These are phyloP conservation scores for Passiflora organensis DNA, from an alignment of 345 rosid genomes.

Conservation along the genomic window DNA sequence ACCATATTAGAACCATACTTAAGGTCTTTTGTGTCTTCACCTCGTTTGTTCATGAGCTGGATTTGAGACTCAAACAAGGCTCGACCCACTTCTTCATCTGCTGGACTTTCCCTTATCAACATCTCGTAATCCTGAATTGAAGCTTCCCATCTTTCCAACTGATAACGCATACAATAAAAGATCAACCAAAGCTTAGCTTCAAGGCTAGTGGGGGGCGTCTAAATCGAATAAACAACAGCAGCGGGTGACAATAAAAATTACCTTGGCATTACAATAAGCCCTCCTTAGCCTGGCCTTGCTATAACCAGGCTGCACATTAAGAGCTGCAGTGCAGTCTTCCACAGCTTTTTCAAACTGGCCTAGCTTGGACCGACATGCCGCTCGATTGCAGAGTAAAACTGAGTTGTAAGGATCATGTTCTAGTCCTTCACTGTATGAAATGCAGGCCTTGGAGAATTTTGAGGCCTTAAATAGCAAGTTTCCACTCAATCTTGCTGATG, in stretches of 20 bases:
- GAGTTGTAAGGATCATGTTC: constrained; percentile 65
- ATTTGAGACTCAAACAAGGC: constrained; percentile 54
- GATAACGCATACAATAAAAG: neutral
- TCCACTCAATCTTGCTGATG: constrained; percentile 60
- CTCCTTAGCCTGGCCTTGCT: constrained; percentile 75
- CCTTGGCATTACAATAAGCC: constrained; percentile 76
- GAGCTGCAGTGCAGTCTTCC: constrained; percentile 78
- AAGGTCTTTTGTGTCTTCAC: constrained; percentile 40
- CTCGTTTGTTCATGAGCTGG: constrained; percentile 46
- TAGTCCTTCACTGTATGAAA: constrained; percentile 71
- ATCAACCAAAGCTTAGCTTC: no score
- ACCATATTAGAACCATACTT: constrained; percentile 48
- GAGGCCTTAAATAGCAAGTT: constrained; percentile 66
- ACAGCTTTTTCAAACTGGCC: constrained; percentile 61
- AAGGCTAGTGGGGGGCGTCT: no score
- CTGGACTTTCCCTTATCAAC: constrained; percentile 51
- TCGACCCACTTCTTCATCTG: constrained; percentile 56
- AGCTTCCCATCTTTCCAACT: constrained; percentile 73
- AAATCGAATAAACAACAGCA: no score
- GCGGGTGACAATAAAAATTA: constrained; percentile 15
- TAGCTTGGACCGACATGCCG: constrained; percentile 72
- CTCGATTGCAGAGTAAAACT: constrained; percentile 84
- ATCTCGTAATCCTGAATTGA: constrained; percentile 64
- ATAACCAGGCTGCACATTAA: constrained; percentile 57
- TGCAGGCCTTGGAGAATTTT: constrained; percentile 56